Conservation (phyloP, 768 basidiomycete genomes). For the Serendipita sp. region DNA sequence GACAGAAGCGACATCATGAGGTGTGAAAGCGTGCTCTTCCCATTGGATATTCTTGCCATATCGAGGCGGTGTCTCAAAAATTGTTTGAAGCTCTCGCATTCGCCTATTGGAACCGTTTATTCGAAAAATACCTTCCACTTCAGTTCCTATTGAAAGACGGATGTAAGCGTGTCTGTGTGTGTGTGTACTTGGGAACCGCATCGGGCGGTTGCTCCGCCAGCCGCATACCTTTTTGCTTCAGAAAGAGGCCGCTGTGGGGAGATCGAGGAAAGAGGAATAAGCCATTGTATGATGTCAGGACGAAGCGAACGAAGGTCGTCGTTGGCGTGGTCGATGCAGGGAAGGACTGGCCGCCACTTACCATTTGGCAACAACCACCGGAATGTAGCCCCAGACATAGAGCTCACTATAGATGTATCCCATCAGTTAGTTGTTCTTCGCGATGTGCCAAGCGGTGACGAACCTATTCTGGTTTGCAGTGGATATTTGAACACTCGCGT, state of each 20-base stretch:
- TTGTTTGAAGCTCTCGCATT: conserved; percentile 86
- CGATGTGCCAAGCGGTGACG: not conserved
- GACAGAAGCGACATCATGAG: conserved; percentile 94
- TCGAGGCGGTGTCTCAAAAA: conserved; percentile 78
- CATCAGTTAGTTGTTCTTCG: not conserved
- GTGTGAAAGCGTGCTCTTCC: conserved; percentile 71
- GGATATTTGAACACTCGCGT: conserved; percentile 87
- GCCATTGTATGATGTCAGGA: not conserved
- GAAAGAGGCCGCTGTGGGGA: conserved; percentile 58
- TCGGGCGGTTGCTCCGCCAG: not conserved
- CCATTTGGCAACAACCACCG: conserved; percentile 97
- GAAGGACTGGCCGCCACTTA: conserved; percentile 23
- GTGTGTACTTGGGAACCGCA: not conserved
- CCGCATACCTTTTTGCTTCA: conserved; percentile 75
- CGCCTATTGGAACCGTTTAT: conserved; percentile 90
- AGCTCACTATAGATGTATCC: conserved; percentile 39
- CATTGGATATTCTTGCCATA: conserved; percentile 91
- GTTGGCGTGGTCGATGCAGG: not conserved
- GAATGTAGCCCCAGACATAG: conserved; percentile 88
- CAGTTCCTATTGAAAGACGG: conserved; percentile 44
- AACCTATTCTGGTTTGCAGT: conserved; percentile 51
- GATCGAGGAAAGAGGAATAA: not conserved
- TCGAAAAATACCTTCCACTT: conserved; percentile 86
- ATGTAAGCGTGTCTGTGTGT: not conserved
- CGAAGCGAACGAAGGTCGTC: not conserved